Evolutionary conservation across 1,139 yeast genomes (phyloP), one percentile per base, ranked within the genome.

Genomic region (Candida pseudoviswanathii): DNA sequence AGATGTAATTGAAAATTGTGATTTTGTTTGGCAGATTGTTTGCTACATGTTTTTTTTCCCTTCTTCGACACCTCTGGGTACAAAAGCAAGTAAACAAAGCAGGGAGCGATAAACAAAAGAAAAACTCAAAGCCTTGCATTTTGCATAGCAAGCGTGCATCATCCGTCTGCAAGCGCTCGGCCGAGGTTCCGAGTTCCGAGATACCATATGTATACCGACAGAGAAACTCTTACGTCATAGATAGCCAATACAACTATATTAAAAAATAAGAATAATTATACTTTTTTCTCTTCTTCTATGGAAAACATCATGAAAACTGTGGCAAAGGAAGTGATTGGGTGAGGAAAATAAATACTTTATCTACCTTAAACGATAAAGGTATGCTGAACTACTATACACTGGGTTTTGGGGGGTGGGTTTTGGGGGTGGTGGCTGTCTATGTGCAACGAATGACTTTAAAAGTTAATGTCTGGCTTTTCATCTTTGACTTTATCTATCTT

Each of bases 401-500:
- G 16, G 16, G 16, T 16, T 16, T 16, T 16, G 1, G 16, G 16
- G 37, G 8, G 7, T 32, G 21, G 21, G 37, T 33, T 9, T 33
- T 2, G 11, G 37, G 2, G 37, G 6, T 16, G 24, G 8, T 33
- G 24, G 16, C 16, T 16, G 16, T 16, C 16, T 16, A 16, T 16
- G 2, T 33, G 22, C 11, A 8, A 11, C 34, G 11, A 32, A 22
- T 24, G 34, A 16, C 11, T 40, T 54, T 63, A 67, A 58, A 71
- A 68, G 59, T 67, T 68, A 53, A 72, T 63, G 50, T 64, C 69
- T 48, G 80, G 80, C 57, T 67, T 75, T 54, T 79, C 80, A 64
- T 82, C 86, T 52, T 66, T 66, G 49, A 75, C 66, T 67, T 84
- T 84, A 56, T 83, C 88, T 57, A 83, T 75, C 70, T 81, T 79